Conservation (phyloP, 768 basidiomycete genomes). For the Neoboletus magnificus region DNA sequence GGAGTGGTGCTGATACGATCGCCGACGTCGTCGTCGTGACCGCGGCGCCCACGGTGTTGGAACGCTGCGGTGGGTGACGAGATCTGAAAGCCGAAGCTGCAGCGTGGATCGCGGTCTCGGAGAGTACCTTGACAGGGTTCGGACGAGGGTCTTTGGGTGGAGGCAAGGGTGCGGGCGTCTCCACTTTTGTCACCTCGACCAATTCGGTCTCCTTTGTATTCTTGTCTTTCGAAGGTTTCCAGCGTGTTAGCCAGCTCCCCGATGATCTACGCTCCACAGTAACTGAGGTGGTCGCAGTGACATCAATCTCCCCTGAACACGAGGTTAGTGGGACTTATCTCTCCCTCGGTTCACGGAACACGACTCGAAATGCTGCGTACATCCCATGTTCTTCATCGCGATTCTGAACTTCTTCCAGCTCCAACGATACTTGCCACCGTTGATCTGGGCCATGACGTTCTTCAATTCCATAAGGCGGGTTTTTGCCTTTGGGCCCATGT, state of each 20-base stretch:
- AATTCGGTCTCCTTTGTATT: conserved; percentile 32
- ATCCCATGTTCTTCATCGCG: conserved; percentile 79
- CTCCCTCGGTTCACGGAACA: background rate
- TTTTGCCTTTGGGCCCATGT: conserved; percentile 68
- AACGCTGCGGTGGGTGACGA: conserved; percentile 29
- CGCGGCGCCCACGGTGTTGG: conserved; percentile 29
- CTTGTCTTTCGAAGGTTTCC: conserved; percentile 40
- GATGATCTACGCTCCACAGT: conserved; percentile 50
- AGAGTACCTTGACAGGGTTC: conserved; percentile 33
- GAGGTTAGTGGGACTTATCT: background rate
- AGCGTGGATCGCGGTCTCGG: conserved; percentile 30
- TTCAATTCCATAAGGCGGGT: conserved; percentile 65
- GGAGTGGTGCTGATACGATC: conserved; percentile 9
- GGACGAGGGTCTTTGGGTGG: conserved; percentile 32
- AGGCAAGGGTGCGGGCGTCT: conserved; percentile 17
- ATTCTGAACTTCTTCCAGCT: conserved; percentile 80
- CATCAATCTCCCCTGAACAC: conserved; percentile 63
- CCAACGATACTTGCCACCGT: conserved; percentile 78
- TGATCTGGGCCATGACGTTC: conserved; percentile 66
- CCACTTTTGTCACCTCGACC: conserved; percentile 30
- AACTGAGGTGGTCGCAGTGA: conserved; percentile 54
- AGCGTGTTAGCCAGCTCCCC: conserved; percentile 50
- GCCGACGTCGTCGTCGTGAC: conserved; percentile 8
- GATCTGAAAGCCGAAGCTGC: conserved; percentile 28
- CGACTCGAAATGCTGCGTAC: conserved; percentile 41